Evolutionary conservation across 345 rosid species (phyloP).

Genomic region (Durio zibethinus): DNA sequence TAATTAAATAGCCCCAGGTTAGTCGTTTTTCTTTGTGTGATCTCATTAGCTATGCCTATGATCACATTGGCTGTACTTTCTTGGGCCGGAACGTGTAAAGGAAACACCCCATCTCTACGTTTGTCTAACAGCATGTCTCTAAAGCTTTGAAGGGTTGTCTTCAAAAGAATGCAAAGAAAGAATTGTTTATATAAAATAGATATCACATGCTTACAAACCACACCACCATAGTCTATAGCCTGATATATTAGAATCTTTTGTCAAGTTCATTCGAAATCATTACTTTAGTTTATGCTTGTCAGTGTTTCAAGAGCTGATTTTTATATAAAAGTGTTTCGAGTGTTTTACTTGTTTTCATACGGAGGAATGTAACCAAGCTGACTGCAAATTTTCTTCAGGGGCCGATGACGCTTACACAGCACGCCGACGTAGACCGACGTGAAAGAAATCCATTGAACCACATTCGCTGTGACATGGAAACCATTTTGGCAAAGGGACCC

Average conservation of each 20-base stretch:
- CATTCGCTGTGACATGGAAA: conserved; percentile 47
- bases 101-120: conserved; percentile 1
- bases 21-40: conserved; percentile 12
- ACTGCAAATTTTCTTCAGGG: background rate
- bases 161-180: background rate
- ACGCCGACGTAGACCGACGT: conserved; percentile 16
- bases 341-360: background rate
- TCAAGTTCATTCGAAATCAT: background rate
- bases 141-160: background rate
- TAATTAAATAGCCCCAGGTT: conserved; percentile 1
- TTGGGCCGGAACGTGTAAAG: conserved; percentile 10
- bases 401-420: background rate
- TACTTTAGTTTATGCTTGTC: background rate
- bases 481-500: conserved; percentile 25
- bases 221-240: background rate
- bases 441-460: conserved; percentile 11
- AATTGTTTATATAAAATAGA: no score
- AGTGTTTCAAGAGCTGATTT: background rate
- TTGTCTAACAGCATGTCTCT: background rate
- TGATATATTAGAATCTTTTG: no score
- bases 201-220: background rate
- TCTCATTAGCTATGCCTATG: conserved; percentile 7
- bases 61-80: conserved; percentile 14
- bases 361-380: background rate
- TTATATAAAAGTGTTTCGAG: background rate